Evolutionary conservation across 73 alveolate genomes (phyloP).

Genomic region (Effrenium voratum): DNA sequence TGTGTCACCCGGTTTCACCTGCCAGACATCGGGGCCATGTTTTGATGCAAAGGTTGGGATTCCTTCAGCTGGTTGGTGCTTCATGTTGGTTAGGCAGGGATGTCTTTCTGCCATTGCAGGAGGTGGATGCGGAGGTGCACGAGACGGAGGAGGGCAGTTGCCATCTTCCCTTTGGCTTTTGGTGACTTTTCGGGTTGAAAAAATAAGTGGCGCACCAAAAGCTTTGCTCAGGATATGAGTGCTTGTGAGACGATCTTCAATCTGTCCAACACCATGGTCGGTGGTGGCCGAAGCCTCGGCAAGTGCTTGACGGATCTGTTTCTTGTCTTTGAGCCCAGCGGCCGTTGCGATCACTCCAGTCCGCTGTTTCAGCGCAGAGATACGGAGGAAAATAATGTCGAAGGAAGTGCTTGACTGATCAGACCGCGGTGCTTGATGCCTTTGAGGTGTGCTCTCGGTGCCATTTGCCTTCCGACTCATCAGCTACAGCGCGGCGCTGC

Average conservation of each 20-base stretch:
- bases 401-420: not conserved
- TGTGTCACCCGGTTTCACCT: not conserved
- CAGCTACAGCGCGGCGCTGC: conserved; percentile 39
- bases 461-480: conserved; percentile 82
- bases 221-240: conserved; percentile 33
- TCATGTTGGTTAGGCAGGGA: too few species aligned
- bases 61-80: too few species aligned
- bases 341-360: too few species aligned
- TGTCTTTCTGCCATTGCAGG: too few species aligned
- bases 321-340: too few species aligned
- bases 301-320: not conserved
- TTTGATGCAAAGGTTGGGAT: too few species aligned
- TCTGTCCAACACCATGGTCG: conserved; percentile 86
- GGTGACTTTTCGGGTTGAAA: too few species aligned
- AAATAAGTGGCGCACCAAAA: too few species aligned
- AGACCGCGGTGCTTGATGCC: not conserved
- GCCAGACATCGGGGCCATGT: not conserved
- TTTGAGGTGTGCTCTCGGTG: conserved; percentile 70
- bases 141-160: not conserved
- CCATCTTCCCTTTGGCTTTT: too few species aligned
- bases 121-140: too few species aligned
- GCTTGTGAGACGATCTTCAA: conserved; percentile 76
- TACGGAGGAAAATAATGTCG: not conserved
- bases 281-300: conserved; percentile 26
- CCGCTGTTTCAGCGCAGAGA: not conserved